Conservation (phyloP, 768 basidiomycete genomes). For the Termitomyces sp. region DNA sequence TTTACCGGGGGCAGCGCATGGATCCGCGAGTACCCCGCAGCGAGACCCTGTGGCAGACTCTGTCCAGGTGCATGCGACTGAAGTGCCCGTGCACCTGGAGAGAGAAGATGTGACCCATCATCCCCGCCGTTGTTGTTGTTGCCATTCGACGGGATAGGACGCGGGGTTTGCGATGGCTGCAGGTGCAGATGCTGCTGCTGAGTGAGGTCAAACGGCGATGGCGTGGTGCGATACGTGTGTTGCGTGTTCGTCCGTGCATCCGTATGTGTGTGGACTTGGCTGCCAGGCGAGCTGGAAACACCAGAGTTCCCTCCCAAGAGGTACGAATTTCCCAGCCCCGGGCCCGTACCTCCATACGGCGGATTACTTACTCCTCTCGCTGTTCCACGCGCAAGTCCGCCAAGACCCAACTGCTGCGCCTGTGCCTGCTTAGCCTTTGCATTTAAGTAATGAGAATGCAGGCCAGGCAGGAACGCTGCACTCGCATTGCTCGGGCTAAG, state of each 20-base stretch:
- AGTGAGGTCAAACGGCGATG: constrained; percentile 41
- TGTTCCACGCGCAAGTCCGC: constrained; percentile 24
- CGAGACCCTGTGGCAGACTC: constrained; percentile 86
- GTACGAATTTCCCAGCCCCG: neutral
- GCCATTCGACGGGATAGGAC: constrained; percentile 24
- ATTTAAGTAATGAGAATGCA: constrained; percentile 59
- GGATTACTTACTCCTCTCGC: constrained; percentile 26
- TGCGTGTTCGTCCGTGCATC: constrained; percentile 30
- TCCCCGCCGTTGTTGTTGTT: constrained; percentile 4
- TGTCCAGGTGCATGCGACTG: constrained; percentile 89
- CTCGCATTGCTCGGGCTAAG: constrained; percentile 68
- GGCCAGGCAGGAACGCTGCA: constrained; percentile 73
- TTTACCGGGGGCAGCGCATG: constrained; percentile 58
- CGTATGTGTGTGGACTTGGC: constrained; percentile 31
- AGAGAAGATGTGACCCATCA: constrained; percentile 32
- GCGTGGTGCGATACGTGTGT: constrained; percentile 34
- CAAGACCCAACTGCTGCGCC: constrained; percentile 22
- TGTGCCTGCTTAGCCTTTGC: constrained; percentile 39
- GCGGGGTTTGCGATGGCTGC: constrained; percentile 22
- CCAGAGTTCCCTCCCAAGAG: neutral
- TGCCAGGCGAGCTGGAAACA: constrained; percentile 24
- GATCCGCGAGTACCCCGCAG: constrained; percentile 85
- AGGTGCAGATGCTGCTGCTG: constrained; percentile 26
- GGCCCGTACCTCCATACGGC: constrained; percentile 10
- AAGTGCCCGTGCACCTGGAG: constrained; percentile 72